Evolutionary conservation across 441 rosid genomes (phyloP), one percentile per base, ranked within the genome.

Genomic region (Adansonia grandidieri): DNA sequence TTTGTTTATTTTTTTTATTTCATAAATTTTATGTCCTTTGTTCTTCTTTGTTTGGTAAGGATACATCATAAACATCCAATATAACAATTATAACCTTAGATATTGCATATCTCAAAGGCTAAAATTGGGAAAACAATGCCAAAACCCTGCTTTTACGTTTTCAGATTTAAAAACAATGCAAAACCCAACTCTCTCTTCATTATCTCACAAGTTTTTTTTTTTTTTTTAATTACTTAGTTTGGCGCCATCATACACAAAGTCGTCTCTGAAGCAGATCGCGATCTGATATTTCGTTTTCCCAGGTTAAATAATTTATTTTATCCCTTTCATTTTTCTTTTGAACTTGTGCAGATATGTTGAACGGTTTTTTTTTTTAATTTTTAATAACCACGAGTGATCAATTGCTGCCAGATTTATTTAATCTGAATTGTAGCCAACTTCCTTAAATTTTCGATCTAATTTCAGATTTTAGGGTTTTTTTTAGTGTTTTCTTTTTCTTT

Each of bases 191-290:
- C 51, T n/a, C 14, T 9, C 5, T 20, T 0, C 65, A 1, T 9
- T 6, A 2, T 1, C 68, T 2, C 15, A 4, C 6, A 9, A 44
- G 8, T 6, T 10, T 45, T 67, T 9, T 11, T 37, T 37, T 17
- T 28, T 0, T 2, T 15, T 8, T 22, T 48, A 48, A 15, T 22
- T 5, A 9, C 47, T 14, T 44, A 51, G 71, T 24, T 48, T 67
- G 73, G 79, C 61, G 75, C 68, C 80, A 22, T 54, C 65, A 13
- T 51, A 19, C 63, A 15, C 17, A 20, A 67, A 60, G 17, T 32
- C 62, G 32, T 48, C 51, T 45, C 70, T 50, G 76, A 64, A 64
- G 48, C 69, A 64, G 48, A 37, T 40, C 48, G 69, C 11, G 22
- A 40, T 64, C 69, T 64, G 48, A 37, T 37, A 14, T 37, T 64